Percentiles rank a stretch among this genome's conserved stretches.
These are phyloP conservation scores for Nakaseomyces uthaithaninus DNA, from an alignment of 1,139 yeast genomes.

Conservation along the genomic window DNA sequence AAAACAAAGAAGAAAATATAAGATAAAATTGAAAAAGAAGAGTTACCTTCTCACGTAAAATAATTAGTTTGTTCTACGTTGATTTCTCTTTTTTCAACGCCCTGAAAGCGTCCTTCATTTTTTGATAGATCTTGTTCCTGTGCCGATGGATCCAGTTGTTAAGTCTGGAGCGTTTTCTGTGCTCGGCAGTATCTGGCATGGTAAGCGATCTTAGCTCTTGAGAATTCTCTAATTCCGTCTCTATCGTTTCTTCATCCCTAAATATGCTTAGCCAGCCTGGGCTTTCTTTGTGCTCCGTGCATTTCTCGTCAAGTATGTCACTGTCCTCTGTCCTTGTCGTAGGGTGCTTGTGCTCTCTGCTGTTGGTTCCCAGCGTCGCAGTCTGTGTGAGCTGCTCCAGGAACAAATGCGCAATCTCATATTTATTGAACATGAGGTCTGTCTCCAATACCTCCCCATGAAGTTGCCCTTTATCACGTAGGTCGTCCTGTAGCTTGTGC, in stretches of 20 bases:
- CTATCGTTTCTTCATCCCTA: background rate
- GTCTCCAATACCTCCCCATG: background rate
- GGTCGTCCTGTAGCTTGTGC: background rate
- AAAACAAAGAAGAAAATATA: background rate
- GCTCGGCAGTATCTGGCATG: background rate
- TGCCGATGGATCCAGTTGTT: background rate
- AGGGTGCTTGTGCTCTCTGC: too few relatives aligned
- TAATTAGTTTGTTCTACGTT: too few relatives aligned
- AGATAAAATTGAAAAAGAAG: background rate
- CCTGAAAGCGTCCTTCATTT: background rate
- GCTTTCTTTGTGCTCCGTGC: background rate
- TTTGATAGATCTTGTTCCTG: background rate
- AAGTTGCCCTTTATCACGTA: background rate
- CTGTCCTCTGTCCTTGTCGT: constrained; percentile 3
- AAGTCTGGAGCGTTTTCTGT: background rate
- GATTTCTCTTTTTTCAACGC: background rate
- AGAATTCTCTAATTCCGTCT: background rate
- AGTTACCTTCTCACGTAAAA: too few relatives aligned
- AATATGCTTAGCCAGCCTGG: constrained; percentile 3
- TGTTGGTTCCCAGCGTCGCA: too few relatives aligned
- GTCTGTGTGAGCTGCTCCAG: background rate
- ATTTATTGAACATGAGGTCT: constrained; percentile 2
- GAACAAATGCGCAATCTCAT: constrained; percentile 1
- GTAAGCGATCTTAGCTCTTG: too few relatives aligned
- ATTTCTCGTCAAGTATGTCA: background rate